Evolutionary conservation across 1,139 yeast species (phyloP).

Genomic region (Magnusiomyces starmeri): DNA sequence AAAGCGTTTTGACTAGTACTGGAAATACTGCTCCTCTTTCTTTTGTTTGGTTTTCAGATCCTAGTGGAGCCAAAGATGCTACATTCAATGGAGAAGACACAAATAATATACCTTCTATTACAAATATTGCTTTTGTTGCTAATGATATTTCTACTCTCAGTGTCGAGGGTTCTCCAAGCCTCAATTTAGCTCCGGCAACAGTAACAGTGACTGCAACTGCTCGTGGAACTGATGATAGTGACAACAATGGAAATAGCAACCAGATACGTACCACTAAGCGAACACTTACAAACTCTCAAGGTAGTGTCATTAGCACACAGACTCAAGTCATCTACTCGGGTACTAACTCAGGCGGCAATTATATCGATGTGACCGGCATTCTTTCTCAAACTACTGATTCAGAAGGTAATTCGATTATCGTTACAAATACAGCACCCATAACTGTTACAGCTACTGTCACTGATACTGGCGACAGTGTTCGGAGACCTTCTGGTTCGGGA

Average conservation of each 20-base stretch:
- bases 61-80: background rate
- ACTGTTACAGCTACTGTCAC: background rate
- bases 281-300: background rate
- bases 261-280: background rate
- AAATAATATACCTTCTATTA: too few species aligned
- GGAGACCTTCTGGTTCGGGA: background rate
- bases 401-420: background rate
- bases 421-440: background rate
- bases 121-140: too few species aligned
- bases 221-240: background rate
- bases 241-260: background rate
- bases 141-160: background rate
- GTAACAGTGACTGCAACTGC: background rate
- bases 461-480: too few species aligned
- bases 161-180: background rate
- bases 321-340: background rate
- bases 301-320: background rate
- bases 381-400: background rate
- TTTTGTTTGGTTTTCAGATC: background rate
- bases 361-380: background rate
- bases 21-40: conserved; percentile 6
- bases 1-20: background rate
- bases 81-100: background rate
- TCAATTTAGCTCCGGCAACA: background rate
- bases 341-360: background rate